Base-by-base conservation (phyloP, 345 rosid genomes). In the Limnanthes douglasii region DNA sequence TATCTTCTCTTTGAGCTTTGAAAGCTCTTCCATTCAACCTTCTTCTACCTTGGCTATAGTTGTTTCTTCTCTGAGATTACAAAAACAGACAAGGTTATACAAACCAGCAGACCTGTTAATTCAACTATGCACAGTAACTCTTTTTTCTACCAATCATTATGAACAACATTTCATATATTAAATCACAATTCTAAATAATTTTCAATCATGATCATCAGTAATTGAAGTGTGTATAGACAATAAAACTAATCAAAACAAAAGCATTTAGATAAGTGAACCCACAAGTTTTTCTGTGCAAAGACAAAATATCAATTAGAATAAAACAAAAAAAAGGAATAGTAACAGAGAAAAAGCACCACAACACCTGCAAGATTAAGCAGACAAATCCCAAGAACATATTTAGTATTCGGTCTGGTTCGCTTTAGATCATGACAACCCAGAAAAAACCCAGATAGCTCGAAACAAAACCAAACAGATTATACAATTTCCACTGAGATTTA, bases 21-120 rank as follows among this genome's bases (percentile, higher is more conserved):
- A 35, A 72, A 37, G 57, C 50, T 62, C 75, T 68, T 40, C 80
- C 83, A 56, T 16, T 52, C 64, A 72, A 26, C 68, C 73, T 70
- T 38, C 61, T 72, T 48, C 63, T 61, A 38, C 80, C 80, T 59
- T 75, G 78, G 59, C 56, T 66, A 49, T 17, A 61, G 41, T 48
- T 62, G 47, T 53, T 68, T 62, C 69, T 70, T 55, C 72, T 70
- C 95, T 83, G 65, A 41, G 54, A 39, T 15, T 39, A 18, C 49
- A 43, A 41, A 14, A 46, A 28, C 48, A 35, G 24, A 17, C 31
- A 11, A 23, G n/a, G n/a, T n/a, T n/a, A n/a, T n/a, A n/a, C n/a
- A n/a, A n/a, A n/a, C n/a, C n/a, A n/a, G n/a, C n/a, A n/a, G n/a
- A n/a, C n/a, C n/a, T n/a, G n/a, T n/a, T n/a, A n/a, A n/a, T n/a